These are phyloP conservation scores for Scleromitrula shiraiana DNA, from an alignment of 2,329 filamentous ascomycete genomes.

Conservation along the genomic window DNA sequence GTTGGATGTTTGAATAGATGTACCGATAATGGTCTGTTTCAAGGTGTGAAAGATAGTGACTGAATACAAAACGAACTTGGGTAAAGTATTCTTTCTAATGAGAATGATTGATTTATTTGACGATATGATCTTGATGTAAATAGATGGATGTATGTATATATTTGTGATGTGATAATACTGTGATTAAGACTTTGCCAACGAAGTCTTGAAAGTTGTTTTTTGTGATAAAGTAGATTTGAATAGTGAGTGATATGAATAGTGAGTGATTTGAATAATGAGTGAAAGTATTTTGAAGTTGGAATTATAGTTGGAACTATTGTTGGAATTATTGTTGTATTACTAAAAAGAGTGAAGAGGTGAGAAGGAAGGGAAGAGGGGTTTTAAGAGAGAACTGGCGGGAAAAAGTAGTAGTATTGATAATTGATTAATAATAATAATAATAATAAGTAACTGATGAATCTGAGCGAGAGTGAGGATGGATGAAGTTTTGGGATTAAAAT, in stretches of 20 bases:
- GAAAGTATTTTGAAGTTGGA: background rate
- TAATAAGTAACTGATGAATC: too few relatives aligned
- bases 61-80: background rate
- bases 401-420: too few relatives aligned
- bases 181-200: slow-evolving; percentile 12
- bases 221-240: slow-evolving; percentile 1
- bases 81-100: background rate
- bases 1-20: background rate
- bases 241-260: background rate
- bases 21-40: background rate
- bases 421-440: too few relatives aligned
- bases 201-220: slow-evolving; percentile 1
- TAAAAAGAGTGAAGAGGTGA: too few relatives aligned
- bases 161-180: too few relatives aligned
- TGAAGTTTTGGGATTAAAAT: too few relatives aligned
- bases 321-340: too few relatives aligned
- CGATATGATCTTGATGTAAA: background rate
- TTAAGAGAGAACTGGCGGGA: too few relatives aligned
- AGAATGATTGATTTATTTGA: background rate
- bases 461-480: too few relatives aligned
- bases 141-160: background rate
- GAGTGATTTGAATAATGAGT: background rate
- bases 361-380: too few relatives aligned
- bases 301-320: background rate
- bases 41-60: background rate